Evolutionary conservation across 1,284 basidiomycete species (phyloP).

Genomic region (Coriolopsis trogii): DNA sequence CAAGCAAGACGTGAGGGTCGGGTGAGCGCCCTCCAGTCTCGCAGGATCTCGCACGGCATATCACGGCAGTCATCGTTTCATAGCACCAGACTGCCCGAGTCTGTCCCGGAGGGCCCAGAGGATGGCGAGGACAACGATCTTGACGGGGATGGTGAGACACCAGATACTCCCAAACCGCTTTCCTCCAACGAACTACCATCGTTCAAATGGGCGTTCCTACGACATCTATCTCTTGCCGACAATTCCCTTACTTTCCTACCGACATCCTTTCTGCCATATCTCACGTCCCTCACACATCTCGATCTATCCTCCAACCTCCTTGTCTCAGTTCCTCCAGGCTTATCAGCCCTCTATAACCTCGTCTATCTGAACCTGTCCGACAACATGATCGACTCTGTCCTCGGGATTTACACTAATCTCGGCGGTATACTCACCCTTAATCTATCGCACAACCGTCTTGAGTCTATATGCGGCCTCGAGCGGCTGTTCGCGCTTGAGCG

Average conservation of each 20-base stretch:
- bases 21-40: conserved; percentile 46
- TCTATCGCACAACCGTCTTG: conserved; percentile 84
- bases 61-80: conserved; percentile 54
- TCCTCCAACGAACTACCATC: conserved; percentile 49
- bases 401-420: conserved; percentile 84
- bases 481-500: conserved; percentile 82
- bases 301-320: conserved; percentile 92
- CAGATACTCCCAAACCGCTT: conserved; percentile 29
- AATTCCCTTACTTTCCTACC: conserved; percentile 87
- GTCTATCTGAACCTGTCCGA: conserved; percentile 88
- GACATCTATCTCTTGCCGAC: conserved; percentile 78
- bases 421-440: conserved; percentile 80
- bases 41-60: conserved; percentile 45
- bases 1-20: conserved; percentile 62
- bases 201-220: conserved; percentile 79
- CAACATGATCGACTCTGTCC: conserved; percentile 96
- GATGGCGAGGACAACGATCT: conserved; percentile 31
- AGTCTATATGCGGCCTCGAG: conserved; percentile 93
- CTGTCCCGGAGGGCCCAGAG: conserved; percentile 62
- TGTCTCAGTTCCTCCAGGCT: conserved; percentile 79
- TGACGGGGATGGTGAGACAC: no score
- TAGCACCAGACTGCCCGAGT: conserved; percentile 54
- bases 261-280: conserved; percentile 67
- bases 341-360: conserved; percentile 78
- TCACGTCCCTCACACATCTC: conserved; percentile 82